Evolutionary conservation across 805 yeast genomes (phyloP).

Genomic region (Candida corydali): DNA sequence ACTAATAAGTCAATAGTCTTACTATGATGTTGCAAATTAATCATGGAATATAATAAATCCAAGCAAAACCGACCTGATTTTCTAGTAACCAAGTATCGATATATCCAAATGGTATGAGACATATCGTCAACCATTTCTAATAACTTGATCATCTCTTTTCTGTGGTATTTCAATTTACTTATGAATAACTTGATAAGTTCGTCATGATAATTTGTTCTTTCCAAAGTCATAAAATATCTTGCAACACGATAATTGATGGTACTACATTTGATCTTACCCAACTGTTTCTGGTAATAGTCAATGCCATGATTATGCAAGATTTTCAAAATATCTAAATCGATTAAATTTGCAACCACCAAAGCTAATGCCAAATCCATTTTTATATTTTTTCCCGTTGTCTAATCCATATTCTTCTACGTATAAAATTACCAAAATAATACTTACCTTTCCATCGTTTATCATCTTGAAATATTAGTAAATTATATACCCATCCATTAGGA

Average conservation of each 20-base stretch:
- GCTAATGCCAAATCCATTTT: slow-evolving; percentile 7
- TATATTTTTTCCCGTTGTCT: slow-evolving; percentile 31
- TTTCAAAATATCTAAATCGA: slow-evolving; percentile 3
- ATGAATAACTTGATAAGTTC: slow-evolving; percentile 4
- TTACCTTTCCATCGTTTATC: slow-evolving; percentile 59
- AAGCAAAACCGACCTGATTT: slow-evolving; percentile 8
- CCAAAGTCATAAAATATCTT: slow-evolving; percentile 1
- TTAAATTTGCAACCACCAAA: slow-evolving; percentile 3
- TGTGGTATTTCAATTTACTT: not conserved
- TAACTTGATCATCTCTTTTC: not conserved
- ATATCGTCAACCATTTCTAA: not conserved
- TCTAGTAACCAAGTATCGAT: slow-evolving; percentile 4
- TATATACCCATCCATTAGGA: slow-evolving; percentile 82
- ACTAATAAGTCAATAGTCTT: not conserved
- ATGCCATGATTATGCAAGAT: slow-evolving; percentile 5
- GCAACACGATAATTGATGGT: not conserved
- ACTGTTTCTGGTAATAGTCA: slow-evolving; percentile 5
- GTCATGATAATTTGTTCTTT: slow-evolving; percentile 1
- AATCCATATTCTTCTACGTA: slow-evolving; percentile 65
- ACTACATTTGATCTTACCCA: not conserved
- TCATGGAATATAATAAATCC: slow-evolving; percentile 1
- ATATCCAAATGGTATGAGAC: slow-evolving; percentile 5
- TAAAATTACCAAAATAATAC: slow-evolving; percentile 53
- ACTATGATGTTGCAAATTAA: not conserved
- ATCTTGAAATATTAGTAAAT: slow-evolving; percentile 47